A percentile compares a stretch with the other conserved stretches of the same genome.
These are phyloP conservation scores for Aegilops sharonensis DNA, from an alignment of 176 grass and related monocot genomes.

Conservation along the genomic window DNA sequence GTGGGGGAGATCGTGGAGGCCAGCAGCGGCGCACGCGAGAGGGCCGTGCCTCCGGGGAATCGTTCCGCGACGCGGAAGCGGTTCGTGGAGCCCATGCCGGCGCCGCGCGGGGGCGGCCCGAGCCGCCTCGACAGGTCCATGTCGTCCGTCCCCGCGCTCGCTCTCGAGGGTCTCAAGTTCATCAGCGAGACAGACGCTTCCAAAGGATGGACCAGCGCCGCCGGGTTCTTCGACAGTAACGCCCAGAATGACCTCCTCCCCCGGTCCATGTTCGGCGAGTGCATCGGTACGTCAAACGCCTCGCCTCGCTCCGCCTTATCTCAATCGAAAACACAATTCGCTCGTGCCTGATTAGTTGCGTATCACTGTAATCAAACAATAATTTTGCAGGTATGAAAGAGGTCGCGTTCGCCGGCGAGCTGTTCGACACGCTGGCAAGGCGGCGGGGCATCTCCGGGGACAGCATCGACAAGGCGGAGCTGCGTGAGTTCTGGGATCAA, in stretches of 20 bases:
- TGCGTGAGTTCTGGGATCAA: slow-evolving; percentile 88
- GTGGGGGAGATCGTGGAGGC: slow-evolving; percentile 39
- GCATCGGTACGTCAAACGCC: slow-evolving; percentile 48
- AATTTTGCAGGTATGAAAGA: slow-evolving; percentile 60
- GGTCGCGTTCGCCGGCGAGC: slow-evolving; percentile 66
- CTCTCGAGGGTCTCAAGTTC: slow-evolving; percentile 92
- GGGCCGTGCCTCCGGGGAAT: slow-evolving; percentile 59
- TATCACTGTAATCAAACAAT: not conserved
- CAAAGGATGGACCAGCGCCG: slow-evolving; percentile 44
- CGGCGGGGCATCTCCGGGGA: slow-evolving; percentile 61
- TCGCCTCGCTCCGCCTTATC: not conserved
- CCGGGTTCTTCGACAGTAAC: slow-evolving; percentile 54
- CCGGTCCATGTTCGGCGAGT: slow-evolving; percentile 71
- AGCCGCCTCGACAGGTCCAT: slow-evolving; percentile 36
- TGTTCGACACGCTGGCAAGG: slow-evolving; percentile 75
- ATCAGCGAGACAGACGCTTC: slow-evolving; percentile 59
- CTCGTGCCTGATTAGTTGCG: not conserved
- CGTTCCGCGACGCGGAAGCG: slow-evolving; percentile 41
- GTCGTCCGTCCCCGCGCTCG: slow-evolving; percentile 47
- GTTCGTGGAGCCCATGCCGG: slow-evolving; percentile 47
- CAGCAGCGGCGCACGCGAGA: not conserved
- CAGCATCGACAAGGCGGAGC: slow-evolving; percentile 62
- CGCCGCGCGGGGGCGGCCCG: not conserved
- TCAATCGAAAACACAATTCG: not conserved
- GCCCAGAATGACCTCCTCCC: slow-evolving; percentile 49